Evolutionary conservation across 1,139 yeast species (phyloP), one percentile per base, ranked within the genome.

Genomic region (Nematodospora anomalae): DNA sequence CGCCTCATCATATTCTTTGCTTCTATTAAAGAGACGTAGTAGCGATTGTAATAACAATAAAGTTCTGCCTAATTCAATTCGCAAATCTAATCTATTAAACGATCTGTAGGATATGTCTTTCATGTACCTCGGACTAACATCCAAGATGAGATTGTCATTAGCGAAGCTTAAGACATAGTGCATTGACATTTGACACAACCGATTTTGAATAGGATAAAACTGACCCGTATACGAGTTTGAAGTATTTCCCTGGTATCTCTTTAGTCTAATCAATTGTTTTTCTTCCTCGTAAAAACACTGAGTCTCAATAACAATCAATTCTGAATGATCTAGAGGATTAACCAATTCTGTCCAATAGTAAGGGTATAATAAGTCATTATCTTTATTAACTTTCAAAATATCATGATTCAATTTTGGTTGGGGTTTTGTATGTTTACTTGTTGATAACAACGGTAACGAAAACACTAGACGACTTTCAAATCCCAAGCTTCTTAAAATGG

Each of bases 291-390:
- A 61, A 33, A 66, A 66, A 20, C 64, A 53, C 28, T 57, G 53
- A 3, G 62, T 47, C 38, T 67, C 73, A 3, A 67, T 25, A 0
- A 64, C 45, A 10, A 62, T 42, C 0, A 67, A 22, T 38, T 66
- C 66, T 2, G 46, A 37, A 1, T 42, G 42, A 34, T 65, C 45
- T 3, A 60, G 22, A 0, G 73, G 72, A 37, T 65, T 64, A 2
- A 67, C 46, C 3, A 66, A 35, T 43, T 67, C 73, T 7, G 70
- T 64, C 73, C 73, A 67, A 41, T 52, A 65, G 41, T 65, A 65
- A 0, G 73, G 73, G 38, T 60, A 65, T 5, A 67, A 43, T 10
- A 66, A 43, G 42, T 67, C 73, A 39, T 58, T 54, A 35, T 67
- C 73, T 28, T 55, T 58, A 32, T 61, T 66, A 4, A 51, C 38